Evolutionary conservation across 108 stramenopile genomes (phyloP), one percentile per base, ranked within the genome.

Genomic region (Nitzschia inconspicua): DNA sequence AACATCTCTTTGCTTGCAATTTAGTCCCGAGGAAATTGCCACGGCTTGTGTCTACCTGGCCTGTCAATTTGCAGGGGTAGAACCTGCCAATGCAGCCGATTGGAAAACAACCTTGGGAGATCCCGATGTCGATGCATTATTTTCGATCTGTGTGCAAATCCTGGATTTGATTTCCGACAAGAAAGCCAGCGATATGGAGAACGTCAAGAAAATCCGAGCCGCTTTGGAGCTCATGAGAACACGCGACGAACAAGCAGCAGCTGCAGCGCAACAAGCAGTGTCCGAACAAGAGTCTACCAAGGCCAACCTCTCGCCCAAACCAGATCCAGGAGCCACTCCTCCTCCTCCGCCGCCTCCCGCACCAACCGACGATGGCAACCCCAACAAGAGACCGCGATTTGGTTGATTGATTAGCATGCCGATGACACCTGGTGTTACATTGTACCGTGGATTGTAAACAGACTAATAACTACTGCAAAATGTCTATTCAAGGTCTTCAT

Each of bases 1-100:
- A 37, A 88, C 90, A 11, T 80, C 82, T 7, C 66, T 91, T 1
- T 91, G 90, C 50, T 55, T 91, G 9, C 90, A 91, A 58, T 88
- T 77, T 42, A 59, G 69, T 8, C 79, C 90, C 3, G 31, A 72
- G 24, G 62, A 71, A 16, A 87, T 91, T 63, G 90, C 90, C 26
- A 70, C 68, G 31, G 66, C 86, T 1, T 87, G 85, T 40, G 75
- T 85, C 1, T 91, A 80, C 55, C 60, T 91, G 40, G 78, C 82
- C 22, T 82, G 75, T 10, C 78, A 79, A 30, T 85, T 88, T 66
- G 64, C 68, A 5, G 74, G 75, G 28, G 72, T 87, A 14, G 70
- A 59, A 49, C 49, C 70, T 5, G 2, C 19, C 19, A 40, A 27
- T 23, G 41, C 11, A 18, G 73, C 66, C 20, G 65, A 63, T 27